Evolutionary conservation across 2,329 filamentous ascomycete genomes (phyloP), one percentile per base, ranked within the genome.

Genomic region (Epichloe glyceriae): DNA sequence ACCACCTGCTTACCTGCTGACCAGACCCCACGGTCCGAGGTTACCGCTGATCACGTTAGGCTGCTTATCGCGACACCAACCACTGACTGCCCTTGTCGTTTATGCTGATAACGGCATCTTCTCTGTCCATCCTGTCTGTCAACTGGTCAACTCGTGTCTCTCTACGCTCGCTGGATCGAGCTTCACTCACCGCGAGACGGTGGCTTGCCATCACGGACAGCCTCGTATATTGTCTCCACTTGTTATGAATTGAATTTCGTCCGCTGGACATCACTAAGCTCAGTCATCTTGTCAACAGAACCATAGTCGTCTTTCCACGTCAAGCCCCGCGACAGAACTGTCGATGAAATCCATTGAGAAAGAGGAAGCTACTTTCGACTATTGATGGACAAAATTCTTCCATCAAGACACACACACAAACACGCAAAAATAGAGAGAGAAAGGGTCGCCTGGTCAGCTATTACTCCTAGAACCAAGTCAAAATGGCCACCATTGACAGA

Each of bases 1-100:
- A 17, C 49, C 3, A 3, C 26, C 26, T 30, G 26, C 26, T 30
- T 8, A 41, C 51, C 54, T 52, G 53, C 46, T 55, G 55, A 56
- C 54, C 53, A 48, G 35, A 47, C 52, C 54, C 49, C 43, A 46
- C 47, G 38, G 35, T 51, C 40, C 12, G 43, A 17, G 53, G 52
- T 55, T 22, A 22, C 53, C 52, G 51, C 51, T 55, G 53, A 55
- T 55, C 53, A 48, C 37, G 30, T 38, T 45, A 33, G 38, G 48
- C 40, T 46, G 14, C 47, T 51, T 51, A 40, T 49, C 52, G 42
- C 50, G 35, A 42, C 50, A 53, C 40, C 50, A 38, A 42, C 35
- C 48, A 42, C 34, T 34, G 30, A 26, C 17, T 14, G 22, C 37
- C 41, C 42, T 46, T 49, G 40, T 37, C 41, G 17, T 39, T 50